Percentiles rank a stretch among this genome's conserved stretches.
Conservation (phyloP, 495 filamentous ascomycete species). For the Penicilliopsis zonata region DNA sequence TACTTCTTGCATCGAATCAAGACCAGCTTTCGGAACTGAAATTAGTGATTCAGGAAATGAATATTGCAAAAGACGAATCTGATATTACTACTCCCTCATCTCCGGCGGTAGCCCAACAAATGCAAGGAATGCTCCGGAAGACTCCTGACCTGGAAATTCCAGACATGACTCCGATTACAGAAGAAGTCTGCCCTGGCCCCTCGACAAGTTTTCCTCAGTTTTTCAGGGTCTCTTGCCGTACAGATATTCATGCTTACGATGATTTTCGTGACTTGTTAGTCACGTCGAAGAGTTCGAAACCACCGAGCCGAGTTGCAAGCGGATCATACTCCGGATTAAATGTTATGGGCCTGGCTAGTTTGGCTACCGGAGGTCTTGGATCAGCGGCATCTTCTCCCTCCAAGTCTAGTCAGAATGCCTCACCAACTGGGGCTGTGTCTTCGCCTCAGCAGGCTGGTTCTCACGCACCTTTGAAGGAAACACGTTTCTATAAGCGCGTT, state of each 20-base stretch:
- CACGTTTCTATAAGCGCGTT: constrained; percentile 83
- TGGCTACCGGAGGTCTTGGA: constrained; percentile 33
- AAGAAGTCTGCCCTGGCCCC: constrained; percentile 60
- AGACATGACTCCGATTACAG: constrained; percentile 15
- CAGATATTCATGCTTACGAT: constrained; percentile 65
- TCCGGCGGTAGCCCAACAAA: constrained; percentile 34
- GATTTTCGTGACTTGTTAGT: constrained; percentile 75
- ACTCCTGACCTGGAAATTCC: constrained; percentile 10
- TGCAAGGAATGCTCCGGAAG: constrained; percentile 8
- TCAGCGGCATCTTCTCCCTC: constrained; percentile 30
- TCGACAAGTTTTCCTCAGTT: constrained; percentile 79
- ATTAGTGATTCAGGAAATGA: constrained; percentile 79
- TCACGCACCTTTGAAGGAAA: constrained; percentile 62
- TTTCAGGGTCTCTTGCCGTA: constrained; percentile 68
- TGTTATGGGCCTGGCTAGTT: constrained; percentile 45
- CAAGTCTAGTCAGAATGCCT: constrained; percentile 25
- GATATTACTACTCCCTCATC: constrained; percentile 57
- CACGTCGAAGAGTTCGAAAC: constrained; percentile 48
- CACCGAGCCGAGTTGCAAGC: constrained; percentile 51
- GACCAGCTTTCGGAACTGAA: constrained; percentile 90
- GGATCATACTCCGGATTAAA: constrained; percentile 55
- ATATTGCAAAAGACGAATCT: constrained; percentile 54
- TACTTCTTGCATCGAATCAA: constrained; percentile 77
- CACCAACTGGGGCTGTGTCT: constrained; percentile 26
- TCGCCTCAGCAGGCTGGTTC: constrained; percentile 20